Base-by-base conservation (phyloP, 2,329 filamentous ascomycete species). In the Coleophoma eucalyptorum region DNA sequence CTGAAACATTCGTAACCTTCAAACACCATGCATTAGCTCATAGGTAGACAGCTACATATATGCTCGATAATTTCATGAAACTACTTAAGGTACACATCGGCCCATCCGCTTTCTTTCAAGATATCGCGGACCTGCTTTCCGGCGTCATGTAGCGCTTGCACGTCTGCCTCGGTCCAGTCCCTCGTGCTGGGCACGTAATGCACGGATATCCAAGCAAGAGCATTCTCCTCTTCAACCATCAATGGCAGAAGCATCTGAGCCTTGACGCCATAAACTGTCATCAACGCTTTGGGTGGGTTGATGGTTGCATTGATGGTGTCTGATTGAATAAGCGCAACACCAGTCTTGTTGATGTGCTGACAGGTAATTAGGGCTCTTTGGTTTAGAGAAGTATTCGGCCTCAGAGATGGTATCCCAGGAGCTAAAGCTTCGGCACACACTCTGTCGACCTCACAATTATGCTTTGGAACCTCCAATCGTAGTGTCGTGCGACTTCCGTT, bases 391-490 rank as follows among this genome's bases (percentile, higher is more conserved):
- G 46, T 48, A 31, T 40, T 48, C 13, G 34, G 18, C n/a, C 46
- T 13, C 20, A 48, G 35, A 7, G 34, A 40, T 1, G 34, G 18
- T 20, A 48, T 48, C n/a, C 46, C 46, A n/a, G 13, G 34, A 4
- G 34, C 46, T 15, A 40, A 31, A 37, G 34, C 20, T 33, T 48
- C 34, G 13, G 46, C 35, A 26, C 26, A 20, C 10, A 48, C 46
- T 31, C 46, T 21, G 20, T 48, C 35, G 26, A 48, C 46, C 13
- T 19, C 46, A 26, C 46, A 48, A 48, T 48, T 48, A 16, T 18
- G 16, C 35, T 32, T 40, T 12, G 46, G 35, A 40, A 48, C 38
- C 20, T 48, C 46, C 34, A 48, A 31, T 32, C 46, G 19, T 31
- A 48, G 31, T 7, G 46, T 48, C 12, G 46, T 48, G 7, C 46